These are phyloP conservation scores for Nothopassalora personata DNA, from an alignment of 2,329 filamentous ascomycete genomes.

Conservation along the genomic window DNA sequence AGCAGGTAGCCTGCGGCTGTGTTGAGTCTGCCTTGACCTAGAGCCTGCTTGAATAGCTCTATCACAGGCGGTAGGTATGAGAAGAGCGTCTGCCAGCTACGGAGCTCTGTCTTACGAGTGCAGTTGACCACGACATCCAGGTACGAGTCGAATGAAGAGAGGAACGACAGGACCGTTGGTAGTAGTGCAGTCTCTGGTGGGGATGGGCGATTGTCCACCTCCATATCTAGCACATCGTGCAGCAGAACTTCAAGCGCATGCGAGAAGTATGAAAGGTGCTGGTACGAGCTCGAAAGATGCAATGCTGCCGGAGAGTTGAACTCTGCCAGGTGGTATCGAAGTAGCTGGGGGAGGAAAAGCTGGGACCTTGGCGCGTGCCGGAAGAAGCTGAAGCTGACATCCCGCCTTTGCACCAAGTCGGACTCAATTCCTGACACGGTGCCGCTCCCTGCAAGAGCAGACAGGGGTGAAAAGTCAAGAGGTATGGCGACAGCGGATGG, in stretches of 20 bases:
- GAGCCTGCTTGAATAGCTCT: constrained; percentile 86
- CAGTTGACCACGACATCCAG: constrained; percentile 95
- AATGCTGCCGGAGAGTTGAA: constrained; percentile 77
- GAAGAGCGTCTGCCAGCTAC: constrained; percentile 92
- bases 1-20: constrained; percentile 96
- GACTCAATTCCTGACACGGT: constrained; percentile 87
- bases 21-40: constrained; percentile 79
- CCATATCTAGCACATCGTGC: constrained; percentile 89
- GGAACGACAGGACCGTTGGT: constrained; percentile 49
- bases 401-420: constrained; percentile 85
- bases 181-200: constrained; percentile 46
- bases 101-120: constrained; percentile 91
- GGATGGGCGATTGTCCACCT: constrained; percentile 63
- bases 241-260: constrained; percentile 89
- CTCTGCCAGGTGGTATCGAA: constrained; percentile 70
- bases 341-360: constrained; percentile 81
- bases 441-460: constrained; percentile 79
- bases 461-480: constrained; percentile 93
- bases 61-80: constrained; percentile 83
- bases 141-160: constrained; percentile 63
- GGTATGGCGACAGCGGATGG: constrained; percentile 70
- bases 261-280: constrained; percentile 82
- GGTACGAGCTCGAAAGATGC: constrained; percentile 76
- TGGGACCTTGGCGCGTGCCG: constrained; percentile 88
- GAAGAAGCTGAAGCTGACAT: constrained; percentile 85